phyloP scores from a whole-genome alignment of 139 green algal genomes.

The Picochlorum sp. region DNA sequence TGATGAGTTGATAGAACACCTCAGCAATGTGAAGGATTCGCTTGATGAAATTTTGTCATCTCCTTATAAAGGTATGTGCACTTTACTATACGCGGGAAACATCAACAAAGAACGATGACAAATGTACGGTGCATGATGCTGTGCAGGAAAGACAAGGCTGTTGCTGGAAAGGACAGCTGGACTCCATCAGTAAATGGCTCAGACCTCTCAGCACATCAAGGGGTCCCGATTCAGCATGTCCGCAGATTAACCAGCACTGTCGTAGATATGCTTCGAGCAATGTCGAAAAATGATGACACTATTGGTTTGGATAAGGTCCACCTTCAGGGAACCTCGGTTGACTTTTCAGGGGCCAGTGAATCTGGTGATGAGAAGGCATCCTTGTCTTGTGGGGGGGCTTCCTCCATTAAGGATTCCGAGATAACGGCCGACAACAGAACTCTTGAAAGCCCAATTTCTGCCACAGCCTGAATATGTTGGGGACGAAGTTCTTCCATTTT shows the following conservation, averaged over 20 bases:
- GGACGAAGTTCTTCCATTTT: constrained; percentile 29
- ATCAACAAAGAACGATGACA: too few species aligned
- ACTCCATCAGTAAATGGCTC: constrained; percentile 15
- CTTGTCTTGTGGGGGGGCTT: background rate
- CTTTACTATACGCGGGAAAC: too few species aligned
- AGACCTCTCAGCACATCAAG: constrained; percentile 7
- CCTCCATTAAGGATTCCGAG: background rate
- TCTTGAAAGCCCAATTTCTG: constrained; percentile 6
- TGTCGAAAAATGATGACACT: constrained; percentile 6
- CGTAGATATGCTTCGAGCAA: constrained; percentile 26
- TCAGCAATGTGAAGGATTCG: background rate
- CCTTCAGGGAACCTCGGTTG: background rate
- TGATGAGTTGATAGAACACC: background rate
- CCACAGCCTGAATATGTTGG: constrained; percentile 15
- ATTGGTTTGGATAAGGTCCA: background rate
- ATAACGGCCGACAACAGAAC: background rate
- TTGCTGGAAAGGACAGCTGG: background rate
- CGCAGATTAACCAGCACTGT: constrained; percentile 26
- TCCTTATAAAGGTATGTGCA: background rate
- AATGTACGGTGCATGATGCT: too few species aligned
- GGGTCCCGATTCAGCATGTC: constrained; percentile 17
- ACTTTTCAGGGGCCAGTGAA: background rate
- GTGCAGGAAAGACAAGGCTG: background rate
- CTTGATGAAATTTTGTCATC: background rate
- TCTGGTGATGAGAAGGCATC: constrained; percentile 6